Percentiles rank a stretch among this genome's conserved stretches.
These are phyloP conservation scores for Rhizopogon vesiculosus DNA, from an alignment of 768 basidiomycete species.

Conservation along the genomic window DNA sequence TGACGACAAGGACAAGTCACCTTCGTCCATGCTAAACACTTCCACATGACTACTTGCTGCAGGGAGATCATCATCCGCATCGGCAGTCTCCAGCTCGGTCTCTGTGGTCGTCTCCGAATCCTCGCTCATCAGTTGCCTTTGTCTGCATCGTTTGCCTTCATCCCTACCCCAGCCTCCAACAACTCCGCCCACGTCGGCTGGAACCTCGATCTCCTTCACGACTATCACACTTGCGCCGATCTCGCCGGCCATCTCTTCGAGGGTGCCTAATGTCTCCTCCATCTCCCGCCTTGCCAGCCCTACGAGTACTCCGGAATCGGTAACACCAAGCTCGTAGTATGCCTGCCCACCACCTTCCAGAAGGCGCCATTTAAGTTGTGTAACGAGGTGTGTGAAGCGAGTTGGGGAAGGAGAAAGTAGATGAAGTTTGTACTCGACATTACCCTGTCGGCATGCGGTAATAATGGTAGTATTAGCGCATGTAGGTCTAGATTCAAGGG, in stretches of 20 bases:
- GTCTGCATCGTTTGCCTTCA: conserved; percentile 21
- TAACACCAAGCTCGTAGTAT: conserved; percentile 79
- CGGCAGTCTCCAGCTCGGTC: conserved; percentile 31
- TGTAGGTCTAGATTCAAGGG: neutral
- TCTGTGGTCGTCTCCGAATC: conserved; percentile 33
- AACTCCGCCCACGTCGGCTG: conserved; percentile 40
- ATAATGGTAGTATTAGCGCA: neutral
- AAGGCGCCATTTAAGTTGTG: conserved; percentile 94
- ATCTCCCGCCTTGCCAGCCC: conserved; percentile 74
- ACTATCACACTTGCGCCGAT: conserved; percentile 90
- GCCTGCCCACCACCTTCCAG: conserved; percentile 82
- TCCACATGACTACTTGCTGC: conserved; percentile 18
- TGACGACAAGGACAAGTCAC: conserved; percentile 26
- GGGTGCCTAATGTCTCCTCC: conserved; percentile 76
- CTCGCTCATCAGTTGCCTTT: conserved; percentile 23
- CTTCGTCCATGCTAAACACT: conserved; percentile 47
- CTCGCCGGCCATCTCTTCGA: conserved; percentile 92
- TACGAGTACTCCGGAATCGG: conserved; percentile 83
- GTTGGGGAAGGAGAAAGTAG: conserved; percentile 72
- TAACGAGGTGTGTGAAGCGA: conserved; percentile 81
- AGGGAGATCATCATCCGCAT: conserved; percentile 27
- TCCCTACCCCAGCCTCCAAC: conserved; percentile 33
- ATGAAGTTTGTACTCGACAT: conserved; percentile 93
- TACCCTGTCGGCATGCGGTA: conserved; percentile 45
- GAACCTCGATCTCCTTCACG: conserved; percentile 83